Evolutionary conservation across 306 rosid species (phyloP).

Genomic region (Medicago lupulina): DNA sequence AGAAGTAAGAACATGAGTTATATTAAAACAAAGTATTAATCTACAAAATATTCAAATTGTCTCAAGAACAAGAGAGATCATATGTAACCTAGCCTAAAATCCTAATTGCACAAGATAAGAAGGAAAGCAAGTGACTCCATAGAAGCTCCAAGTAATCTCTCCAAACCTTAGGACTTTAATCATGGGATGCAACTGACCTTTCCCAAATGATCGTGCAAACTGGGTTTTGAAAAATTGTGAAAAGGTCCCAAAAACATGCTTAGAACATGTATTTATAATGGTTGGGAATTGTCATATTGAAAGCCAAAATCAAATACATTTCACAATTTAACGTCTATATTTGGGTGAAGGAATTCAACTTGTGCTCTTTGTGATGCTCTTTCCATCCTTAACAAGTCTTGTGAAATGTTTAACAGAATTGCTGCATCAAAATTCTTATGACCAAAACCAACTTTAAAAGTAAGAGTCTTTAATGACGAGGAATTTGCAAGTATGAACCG

Average conservation of each 20-base stretch:
- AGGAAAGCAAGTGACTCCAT: no score
- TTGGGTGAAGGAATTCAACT: background rate
- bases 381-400: background rate
- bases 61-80: background rate
- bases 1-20: background rate
- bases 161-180: background rate
- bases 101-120: no score
- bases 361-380: background rate
- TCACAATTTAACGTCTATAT: background rate
- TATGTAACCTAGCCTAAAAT: background rate
- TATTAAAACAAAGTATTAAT: background rate
- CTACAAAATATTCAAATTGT: background rate
- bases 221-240: no score
- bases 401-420: background rate
- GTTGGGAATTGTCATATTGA: no score
- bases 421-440: background rate
- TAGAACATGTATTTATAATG: background rate
- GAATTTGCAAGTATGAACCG: slow-evolving; percentile 28
- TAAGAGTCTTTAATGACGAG: slow-evolving; percentile 20
- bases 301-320: background rate
- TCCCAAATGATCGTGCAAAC: background rate
- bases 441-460: background rate
- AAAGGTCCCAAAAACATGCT: background rate
- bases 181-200: background rate
- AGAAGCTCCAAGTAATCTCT: no score